Base-by-base conservation (phyloP, 2,329 filamentous ascomycete genomes). In the Aspergillus sp. region DNA sequence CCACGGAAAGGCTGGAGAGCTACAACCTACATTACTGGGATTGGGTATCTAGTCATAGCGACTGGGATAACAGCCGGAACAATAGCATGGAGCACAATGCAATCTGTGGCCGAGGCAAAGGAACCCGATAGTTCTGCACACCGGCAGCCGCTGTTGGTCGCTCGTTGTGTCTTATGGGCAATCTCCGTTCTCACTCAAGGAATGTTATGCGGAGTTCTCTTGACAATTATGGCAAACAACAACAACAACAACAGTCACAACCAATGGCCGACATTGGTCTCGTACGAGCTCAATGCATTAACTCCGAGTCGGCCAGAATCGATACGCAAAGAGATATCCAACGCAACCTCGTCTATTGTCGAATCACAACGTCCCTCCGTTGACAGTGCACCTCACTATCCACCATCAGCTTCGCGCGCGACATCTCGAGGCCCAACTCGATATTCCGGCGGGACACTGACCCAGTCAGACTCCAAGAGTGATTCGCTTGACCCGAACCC, bases 81-180 rank as follows among this genome's bases (percentile, higher is more conserved):
- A 24, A 68, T 71, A 53, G 62, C 65, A 40, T 65, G 59, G 55
- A 65, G 64, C 55, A 55, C 62, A 19, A 48, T 60, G 21, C 57
- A 64, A 51, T 51, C 57, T 14, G 50, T 63, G 47, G 40, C 46
- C 35, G 58, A 46, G 49, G 15, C 45, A 15, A 39, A 33, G 15
- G 44, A 54, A n/a, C 43, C 44, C 24, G 23, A 41, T 1, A 11
- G 50, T 33, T n/a, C 39, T n/a, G 9, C 39, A 31, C 44, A 23
- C 11, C 54, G 46, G 15, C 61, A 59, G n/a, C 44, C 62, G 1
- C 50, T 70, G 15, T 65, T 77, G 40, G 64, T 73, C 33, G 69
- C 69, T 19, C 74, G 78, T 43, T 74, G 75, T 54, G 67, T 72
- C 9, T 59, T 73, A 39, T 75, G 72, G 71, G 64, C 65, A 3